Percentiles rank a stretch among this genome's conserved stretches.
These are phyloP conservation scores for Solanum virginianum DNA, from an alignment of 257 asterid species.

Conservation along the genomic window DNA sequence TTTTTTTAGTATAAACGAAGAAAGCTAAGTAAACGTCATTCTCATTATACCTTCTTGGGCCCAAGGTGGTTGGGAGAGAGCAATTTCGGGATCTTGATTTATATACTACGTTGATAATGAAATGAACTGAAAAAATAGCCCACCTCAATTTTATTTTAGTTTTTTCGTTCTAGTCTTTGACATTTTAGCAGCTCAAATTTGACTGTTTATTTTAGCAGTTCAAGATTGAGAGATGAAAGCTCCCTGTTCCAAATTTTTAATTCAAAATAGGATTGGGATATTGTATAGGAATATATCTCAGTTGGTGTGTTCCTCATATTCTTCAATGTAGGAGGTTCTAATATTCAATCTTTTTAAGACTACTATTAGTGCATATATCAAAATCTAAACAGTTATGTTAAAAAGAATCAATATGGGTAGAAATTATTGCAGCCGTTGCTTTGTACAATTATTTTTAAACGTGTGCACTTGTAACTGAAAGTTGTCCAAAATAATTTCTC, in stretches of 20 bases:
- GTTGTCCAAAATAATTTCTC: too few relatives aligned
- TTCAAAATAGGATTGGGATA: background rate
- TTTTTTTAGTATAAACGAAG: background rate
- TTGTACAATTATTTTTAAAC: too few relatives aligned
- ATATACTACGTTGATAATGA: background rate
- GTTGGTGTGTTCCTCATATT: background rate
- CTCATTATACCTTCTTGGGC: background rate
- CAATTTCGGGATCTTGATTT: background rate
- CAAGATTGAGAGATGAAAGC: background rate
- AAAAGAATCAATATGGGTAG: background rate
- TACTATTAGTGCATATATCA: background rate
- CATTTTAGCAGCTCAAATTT: background rate
- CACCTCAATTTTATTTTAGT: background rate
- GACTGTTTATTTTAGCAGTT: background rate
- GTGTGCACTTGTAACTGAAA: rapidly evolving
- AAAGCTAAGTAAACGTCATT: background rate
- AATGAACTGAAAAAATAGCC: background rate
- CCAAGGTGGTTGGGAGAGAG: background rate
- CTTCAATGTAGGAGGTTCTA: background rate
- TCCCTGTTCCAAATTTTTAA: background rate
- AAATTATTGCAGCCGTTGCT: too few relatives aligned
- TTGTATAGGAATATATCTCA: background rate
- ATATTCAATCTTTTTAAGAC: background rate
- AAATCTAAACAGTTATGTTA: background rate
- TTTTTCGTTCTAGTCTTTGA: background rate